A percentile compares a stretch with the other conserved stretches of the same genome.
phyloP scores from a whole-genome alignment of 2,329 filamentous ascomycete species.

The Aureobasidium lini region DNA sequence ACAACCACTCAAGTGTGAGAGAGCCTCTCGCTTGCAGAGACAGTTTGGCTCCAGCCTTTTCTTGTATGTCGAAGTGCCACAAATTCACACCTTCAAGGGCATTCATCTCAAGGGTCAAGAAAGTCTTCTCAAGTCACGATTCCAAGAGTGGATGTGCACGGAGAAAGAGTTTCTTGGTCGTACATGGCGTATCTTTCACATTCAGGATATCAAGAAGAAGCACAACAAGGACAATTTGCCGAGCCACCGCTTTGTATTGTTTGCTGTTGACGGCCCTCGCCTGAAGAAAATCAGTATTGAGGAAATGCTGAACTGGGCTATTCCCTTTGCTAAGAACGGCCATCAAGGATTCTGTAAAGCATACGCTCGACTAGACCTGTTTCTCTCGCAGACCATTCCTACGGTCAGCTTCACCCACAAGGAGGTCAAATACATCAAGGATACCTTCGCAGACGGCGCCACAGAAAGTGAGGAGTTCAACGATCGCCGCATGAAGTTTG shows the following conservation, averaged over 20 bases:
- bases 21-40: slow-evolving; percentile 20
- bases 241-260: slow-evolving; percentile 19
- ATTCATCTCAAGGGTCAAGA: slow-evolving; percentile 18
- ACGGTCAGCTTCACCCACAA: slow-evolving; percentile 30
- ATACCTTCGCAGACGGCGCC: slow-evolving; percentile 27
- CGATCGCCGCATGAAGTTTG: slow-evolving; percentile 27
- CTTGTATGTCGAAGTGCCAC: slow-evolving; percentile 33
- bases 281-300: slow-evolving; percentile 19
- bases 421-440: slow-evolving; percentile 28
- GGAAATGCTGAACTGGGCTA: slow-evolving; percentile 33
- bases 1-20: slow-evolving; percentile 18
- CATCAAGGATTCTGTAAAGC: slow-evolving; percentile 34
- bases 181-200: slow-evolving; percentile 33
- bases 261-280: slow-evolving; percentile 20
- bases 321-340: slow-evolving; percentile 30
- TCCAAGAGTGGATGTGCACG: slow-evolving; percentile 28
- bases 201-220: slow-evolving; percentile 28
- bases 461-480: slow-evolving; percentile 30
- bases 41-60: slow-evolving; percentile 33
- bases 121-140: slow-evolving; percentile 21
- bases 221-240: slow-evolving; percentile 3
- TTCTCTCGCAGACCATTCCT: slow-evolving; percentile 33
- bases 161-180: slow-evolving; percentile 35
- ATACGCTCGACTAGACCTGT: slow-evolving; percentile 36
- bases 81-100: slow-evolving; percentile 17